phyloP scores from a whole-genome alignment of 2,329 filamentous ascomycete genomes.

The Sordariomycetes sp. region DNA sequence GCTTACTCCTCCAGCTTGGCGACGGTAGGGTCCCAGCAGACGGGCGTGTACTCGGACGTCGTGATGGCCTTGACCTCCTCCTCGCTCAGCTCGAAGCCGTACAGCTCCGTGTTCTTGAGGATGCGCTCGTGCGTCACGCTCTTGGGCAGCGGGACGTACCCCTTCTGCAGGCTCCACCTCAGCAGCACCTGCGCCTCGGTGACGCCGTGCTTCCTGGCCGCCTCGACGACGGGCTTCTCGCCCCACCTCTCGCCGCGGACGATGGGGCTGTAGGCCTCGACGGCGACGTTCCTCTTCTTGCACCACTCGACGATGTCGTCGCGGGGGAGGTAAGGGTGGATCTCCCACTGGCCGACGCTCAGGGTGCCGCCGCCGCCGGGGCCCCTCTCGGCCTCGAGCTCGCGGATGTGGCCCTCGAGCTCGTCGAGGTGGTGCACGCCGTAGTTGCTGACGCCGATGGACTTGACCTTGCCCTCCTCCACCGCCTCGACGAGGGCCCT shows the following conservation, averaged over 20 bases:
- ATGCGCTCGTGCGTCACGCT: constrained; percentile 57
- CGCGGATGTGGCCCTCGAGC: constrained; percentile 42
- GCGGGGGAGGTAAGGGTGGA: constrained; percentile 81
- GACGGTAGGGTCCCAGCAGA: constrained; percentile 42
- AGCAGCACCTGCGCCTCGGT: constrained; percentile 66
- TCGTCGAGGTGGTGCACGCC: constrained; percentile 50
- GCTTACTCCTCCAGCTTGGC: constrained; percentile 24
- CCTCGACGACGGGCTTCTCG: constrained; percentile 47
- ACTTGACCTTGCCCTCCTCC: constrained; percentile 46
- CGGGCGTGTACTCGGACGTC: constrained; percentile 37
- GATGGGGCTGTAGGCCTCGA: constrained; percentile 51
- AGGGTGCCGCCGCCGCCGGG: constrained; percentile 55
- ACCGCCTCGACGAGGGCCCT: constrained; percentile 49
- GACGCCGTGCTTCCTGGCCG: constrained; percentile 62
- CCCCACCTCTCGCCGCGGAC: constrained; percentile 57
- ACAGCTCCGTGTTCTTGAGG: constrained; percentile 44
- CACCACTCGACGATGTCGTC: constrained; percentile 72
- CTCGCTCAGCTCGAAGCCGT: constrained; percentile 39
- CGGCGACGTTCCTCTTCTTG: constrained; percentile 42
- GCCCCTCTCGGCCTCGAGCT: constrained; percentile 47
- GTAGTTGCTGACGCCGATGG: constrained; percentile 53
- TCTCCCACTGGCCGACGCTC: constrained; percentile 76
- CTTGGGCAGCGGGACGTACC: constrained; percentile 60
- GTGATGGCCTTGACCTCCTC: constrained; percentile 36
- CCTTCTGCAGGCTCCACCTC: constrained; percentile 73